phyloP scores from a whole-genome alignment of 257 asterid genomes.

The Solanum chmielewskii region DNA sequence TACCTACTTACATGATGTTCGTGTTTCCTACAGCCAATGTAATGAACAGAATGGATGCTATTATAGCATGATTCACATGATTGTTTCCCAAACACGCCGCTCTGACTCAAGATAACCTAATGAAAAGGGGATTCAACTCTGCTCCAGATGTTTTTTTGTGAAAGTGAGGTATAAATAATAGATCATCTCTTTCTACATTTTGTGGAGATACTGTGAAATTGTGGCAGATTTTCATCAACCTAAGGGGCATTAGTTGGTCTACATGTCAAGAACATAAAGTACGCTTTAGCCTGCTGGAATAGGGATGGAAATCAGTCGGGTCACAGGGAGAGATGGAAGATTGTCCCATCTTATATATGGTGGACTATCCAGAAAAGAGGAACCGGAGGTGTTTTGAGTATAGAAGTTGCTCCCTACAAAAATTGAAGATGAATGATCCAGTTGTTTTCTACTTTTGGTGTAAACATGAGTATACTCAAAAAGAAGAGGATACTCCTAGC shows the following conservation, averaged over 20 bases:
- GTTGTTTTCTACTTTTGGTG: background rate
- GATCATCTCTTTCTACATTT: background rate
- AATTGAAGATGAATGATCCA: background rate
- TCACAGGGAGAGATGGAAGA: background rate
- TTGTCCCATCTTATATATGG: background rate
- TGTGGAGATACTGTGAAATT: background rate
- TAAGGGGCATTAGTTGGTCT: background rate
- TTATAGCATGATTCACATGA: background rate
- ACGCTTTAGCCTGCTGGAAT: background rate
- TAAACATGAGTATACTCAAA: background rate
- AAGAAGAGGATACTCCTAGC: background rate
- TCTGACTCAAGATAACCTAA: background rate
- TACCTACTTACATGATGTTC: background rate
- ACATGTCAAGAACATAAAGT: background rate
- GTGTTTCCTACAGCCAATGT: background rate
- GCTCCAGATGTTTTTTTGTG: background rate
- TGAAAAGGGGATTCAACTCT: background rate
- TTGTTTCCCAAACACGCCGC: background rate
- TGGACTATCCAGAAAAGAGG: background rate
- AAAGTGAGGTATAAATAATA: background rate
- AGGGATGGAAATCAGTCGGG: background rate
- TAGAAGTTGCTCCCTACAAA: background rate
- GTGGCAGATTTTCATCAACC: background rate
- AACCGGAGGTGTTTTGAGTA: background rate
- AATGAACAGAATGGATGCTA: background rate